Percentiles rank a stretch among this genome's conserved stretches.
Conservation (phyloP, 73 alveolate species). For the Durusdinium trenchii region DNA sequence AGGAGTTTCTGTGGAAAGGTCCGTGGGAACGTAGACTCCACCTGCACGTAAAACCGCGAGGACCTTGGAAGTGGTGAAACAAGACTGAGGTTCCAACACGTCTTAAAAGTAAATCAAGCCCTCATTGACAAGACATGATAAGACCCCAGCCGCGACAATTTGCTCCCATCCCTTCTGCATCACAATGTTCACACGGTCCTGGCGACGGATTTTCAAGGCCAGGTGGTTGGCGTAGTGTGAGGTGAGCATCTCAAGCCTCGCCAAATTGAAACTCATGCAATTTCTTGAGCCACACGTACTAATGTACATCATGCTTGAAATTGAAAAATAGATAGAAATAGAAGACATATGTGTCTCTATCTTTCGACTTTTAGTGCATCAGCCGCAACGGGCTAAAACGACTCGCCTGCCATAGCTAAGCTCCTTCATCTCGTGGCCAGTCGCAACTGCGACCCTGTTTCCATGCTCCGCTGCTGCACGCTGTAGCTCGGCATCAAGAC, state of each 20-base stretch:
- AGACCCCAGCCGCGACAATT: slow-evolving; percentile 5
- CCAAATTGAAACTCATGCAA: no score
- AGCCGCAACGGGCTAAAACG: no score
- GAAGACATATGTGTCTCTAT: no score
- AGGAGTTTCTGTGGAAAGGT: slow-evolving; percentile 19
- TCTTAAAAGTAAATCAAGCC: background rate
- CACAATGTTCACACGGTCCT: background rate
- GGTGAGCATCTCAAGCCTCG: no score
- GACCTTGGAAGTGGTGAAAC: background rate
- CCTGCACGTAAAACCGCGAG: background rate
- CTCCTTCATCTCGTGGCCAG: no score
- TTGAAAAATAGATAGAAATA: no score
- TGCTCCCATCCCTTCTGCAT: slow-evolving; percentile 55
- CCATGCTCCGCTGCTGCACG: no score
- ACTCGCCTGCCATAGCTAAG: no score
- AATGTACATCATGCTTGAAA: background rate
- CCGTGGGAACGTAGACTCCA: slow-evolving; percentile 25
- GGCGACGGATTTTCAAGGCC: background rate
- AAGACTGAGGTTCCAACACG: background rate
- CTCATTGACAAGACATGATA: background rate
- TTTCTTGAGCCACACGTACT: background rate
- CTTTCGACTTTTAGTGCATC: no score
- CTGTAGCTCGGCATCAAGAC: no score
- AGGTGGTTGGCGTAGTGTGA: background rate
- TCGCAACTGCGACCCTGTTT: no score